phyloP scores from a whole-genome alignment of 331 rosid genomes.

The Ulmus americana region DNA sequence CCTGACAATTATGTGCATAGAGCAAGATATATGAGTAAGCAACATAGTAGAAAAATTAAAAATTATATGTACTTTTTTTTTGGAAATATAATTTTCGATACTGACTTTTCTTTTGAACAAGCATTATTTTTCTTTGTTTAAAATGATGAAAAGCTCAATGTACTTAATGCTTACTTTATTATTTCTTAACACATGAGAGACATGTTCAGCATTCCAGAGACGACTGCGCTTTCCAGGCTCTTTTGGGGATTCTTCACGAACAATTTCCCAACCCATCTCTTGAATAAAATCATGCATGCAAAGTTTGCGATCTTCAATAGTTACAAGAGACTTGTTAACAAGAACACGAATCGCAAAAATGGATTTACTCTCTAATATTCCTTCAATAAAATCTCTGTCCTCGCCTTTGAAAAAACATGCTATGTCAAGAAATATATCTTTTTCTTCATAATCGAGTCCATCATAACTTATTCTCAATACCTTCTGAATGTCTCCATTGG shows the following conservation, averaged over 20 bases:
- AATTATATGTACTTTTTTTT: neutral
- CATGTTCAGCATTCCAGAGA: constrained; percentile 3
- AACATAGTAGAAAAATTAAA: neutral
- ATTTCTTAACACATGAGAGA: neutral
- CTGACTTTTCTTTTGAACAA: no score
- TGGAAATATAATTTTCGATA: neutral
- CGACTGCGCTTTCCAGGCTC: constrained; percentile 14
- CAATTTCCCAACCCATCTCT: constrained; percentile 13
- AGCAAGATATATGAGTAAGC: no score
- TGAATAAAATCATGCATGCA: constrained; percentile 17
- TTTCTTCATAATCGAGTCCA: no score
- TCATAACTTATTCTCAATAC: no score
- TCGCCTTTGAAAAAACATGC: no score
- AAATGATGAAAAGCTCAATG: neutral
- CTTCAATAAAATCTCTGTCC: no score
- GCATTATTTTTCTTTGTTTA: no score
- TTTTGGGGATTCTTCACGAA: neutral
- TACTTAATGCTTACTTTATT: neutral
- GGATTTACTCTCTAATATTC: no score
- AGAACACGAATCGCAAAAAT: no score
- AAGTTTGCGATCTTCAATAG: neutral
- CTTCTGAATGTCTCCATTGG: no score
- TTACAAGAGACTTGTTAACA: no score
- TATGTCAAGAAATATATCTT: no score
- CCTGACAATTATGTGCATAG: constrained; percentile 9